Conservation (phyloP, 495 filamentous ascomycete species). For the Neurospora terricola region DNA sequence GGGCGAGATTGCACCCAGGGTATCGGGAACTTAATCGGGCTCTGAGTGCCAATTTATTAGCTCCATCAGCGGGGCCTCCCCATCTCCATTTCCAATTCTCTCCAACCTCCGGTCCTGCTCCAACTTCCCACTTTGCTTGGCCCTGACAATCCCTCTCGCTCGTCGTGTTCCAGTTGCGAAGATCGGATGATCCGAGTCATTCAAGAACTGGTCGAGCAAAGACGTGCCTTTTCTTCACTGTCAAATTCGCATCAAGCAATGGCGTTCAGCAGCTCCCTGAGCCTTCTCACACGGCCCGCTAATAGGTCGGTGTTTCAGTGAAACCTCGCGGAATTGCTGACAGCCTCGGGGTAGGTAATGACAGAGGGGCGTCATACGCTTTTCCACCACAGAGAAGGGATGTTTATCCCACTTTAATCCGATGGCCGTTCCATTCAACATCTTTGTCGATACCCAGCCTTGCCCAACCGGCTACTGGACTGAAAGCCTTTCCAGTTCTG, state of each 20-base stretch:
- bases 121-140: background rate
- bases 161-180: background rate
- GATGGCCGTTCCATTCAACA: background rate
- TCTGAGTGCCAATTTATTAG: background rate
- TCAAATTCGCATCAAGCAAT: background rate
- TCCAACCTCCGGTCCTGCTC: background rate
- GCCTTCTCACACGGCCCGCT: background rate
- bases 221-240: background rate
- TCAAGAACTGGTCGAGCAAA: background rate
- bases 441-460: background rate
- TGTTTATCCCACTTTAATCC: background rate
- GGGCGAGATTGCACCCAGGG: background rate
- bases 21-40: background rate
- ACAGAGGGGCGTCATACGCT: background rate
- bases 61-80: background rate
- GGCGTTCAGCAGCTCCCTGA: background rate
- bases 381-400: background rate
- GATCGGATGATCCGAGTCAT: background rate
- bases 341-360: background rate
- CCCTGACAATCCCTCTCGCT: background rate
- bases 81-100: background rate
- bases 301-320: background rate
- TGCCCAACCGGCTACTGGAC: background rate
- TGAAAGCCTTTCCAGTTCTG: background rate
- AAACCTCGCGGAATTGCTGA: background rate